Conservation (phyloP, 1,284 basidiomycete genomes). For the Ceratobasidium sp. region DNA sequence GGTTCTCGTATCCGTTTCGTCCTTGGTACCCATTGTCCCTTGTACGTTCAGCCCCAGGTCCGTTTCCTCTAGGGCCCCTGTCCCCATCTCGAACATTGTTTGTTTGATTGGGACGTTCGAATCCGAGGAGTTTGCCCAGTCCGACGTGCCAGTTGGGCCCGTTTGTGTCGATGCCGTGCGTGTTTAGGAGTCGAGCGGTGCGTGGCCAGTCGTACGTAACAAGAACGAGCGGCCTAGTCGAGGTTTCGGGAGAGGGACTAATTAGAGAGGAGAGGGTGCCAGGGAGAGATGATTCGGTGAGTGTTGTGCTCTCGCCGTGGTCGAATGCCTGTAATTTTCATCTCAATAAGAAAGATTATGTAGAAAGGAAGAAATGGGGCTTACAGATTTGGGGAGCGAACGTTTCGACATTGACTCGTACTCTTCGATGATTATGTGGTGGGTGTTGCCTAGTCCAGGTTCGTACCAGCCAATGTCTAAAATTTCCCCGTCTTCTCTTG, state of each 20-base stretch:
- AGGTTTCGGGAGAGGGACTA: neutral
- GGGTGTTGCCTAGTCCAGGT: neutral
- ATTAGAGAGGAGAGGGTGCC: constrained; percentile 3
- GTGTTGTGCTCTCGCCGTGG: constrained; percentile 11
- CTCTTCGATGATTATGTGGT: constrained; percentile 28
- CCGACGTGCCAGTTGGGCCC: constrained; percentile 9
- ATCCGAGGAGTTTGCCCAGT: constrained; percentile 10
- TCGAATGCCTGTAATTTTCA: constrained; percentile 4
- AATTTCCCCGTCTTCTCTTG: constrained; percentile 7
- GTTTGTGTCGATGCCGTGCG: constrained; percentile 3
- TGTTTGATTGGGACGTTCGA: neutral
- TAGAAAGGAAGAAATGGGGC: too few species aligned
- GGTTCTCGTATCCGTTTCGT: neutral
- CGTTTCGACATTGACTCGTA: neutral
- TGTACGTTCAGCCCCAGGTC: neutral
- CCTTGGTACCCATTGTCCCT: neutral
- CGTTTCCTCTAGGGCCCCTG: neutral
- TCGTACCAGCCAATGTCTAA: constrained; percentile 38
- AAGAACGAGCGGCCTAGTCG: constrained; percentile 3
- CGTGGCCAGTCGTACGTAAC: constrained; percentile 33
- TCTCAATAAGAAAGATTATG: neutral
- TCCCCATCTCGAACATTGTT: neutral
- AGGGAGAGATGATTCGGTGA: neutral
- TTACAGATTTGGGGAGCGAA: constrained; percentile 24
- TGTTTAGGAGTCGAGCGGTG: constrained; percentile 8